phyloP scores from a whole-genome alignment of 2,329 filamentous ascomycete species.

The Ophiostoma piceae region DNA sequence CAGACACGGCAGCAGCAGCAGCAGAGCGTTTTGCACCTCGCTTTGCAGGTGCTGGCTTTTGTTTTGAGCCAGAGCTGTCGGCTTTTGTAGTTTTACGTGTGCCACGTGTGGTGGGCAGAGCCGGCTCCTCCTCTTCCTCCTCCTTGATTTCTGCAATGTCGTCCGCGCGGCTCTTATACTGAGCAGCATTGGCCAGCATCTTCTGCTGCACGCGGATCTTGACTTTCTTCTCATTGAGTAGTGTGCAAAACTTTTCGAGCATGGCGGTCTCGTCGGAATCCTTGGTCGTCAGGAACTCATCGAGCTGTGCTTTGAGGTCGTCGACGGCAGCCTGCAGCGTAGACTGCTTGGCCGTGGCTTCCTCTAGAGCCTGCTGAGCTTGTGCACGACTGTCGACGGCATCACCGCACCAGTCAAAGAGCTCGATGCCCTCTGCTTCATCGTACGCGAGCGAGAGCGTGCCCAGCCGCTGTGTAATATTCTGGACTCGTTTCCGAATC shows the following conservation, averaged over 20 bases:
- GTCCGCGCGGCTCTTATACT: neutral
- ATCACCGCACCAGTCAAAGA: constrained; percentile 65
- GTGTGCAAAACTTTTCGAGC: constrained; percentile 62
- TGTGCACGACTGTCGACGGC: constrained; percentile 47
- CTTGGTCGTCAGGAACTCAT: constrained; percentile 62
- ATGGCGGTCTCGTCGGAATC: constrained; percentile 60
- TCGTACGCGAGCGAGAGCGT: constrained; percentile 53
- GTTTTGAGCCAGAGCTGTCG: neutral
- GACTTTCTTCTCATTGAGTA: constrained; percentile 74
- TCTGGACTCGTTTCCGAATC: constrained; percentile 59
- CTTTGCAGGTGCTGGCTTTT: constrained; percentile 30
- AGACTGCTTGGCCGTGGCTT: constrained; percentile 39
- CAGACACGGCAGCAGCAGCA: constrained; percentile 39
- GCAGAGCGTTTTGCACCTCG: constrained; percentile 30
- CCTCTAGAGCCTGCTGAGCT: constrained; percentile 41
- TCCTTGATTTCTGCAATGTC: constrained; percentile 29
- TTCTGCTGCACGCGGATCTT: constrained; percentile 71
- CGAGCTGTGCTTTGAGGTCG: constrained; percentile 57
- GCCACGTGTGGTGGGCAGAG: neutral
- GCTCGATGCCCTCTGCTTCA: constrained; percentile 54
- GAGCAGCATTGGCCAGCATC: constrained; percentile 40
- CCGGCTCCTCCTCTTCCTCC: constrained; percentile 24
- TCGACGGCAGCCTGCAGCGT: constrained; percentile 52
- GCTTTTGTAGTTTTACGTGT: constrained; percentile 10
- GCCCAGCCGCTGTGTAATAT: constrained; percentile 71